phyloP scores from a whole-genome alignment of 345 rosid genomes.

The Rhodamnia argentea region DNA sequence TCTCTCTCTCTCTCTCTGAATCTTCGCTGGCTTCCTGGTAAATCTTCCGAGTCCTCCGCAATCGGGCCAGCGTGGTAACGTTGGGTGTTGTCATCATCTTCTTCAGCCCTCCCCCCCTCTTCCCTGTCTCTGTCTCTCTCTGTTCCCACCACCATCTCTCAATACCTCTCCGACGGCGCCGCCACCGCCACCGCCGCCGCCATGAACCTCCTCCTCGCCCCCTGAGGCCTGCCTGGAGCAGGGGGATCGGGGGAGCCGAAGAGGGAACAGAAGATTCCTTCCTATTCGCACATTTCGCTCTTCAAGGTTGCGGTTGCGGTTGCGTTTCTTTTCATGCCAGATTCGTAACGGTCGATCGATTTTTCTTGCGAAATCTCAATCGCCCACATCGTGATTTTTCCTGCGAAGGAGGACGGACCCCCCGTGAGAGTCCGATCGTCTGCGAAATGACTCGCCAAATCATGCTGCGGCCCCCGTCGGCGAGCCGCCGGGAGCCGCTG shows the following conservation, averaged over 20 bases:
- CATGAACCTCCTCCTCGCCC: not conserved
- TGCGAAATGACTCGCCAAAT: conserved; percentile 4
- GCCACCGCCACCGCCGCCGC: not conserved
- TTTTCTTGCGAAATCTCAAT: not conserved
- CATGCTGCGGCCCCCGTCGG: conserved; percentile 1
- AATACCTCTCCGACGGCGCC: not conserved
- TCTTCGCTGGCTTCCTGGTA: not conserved
- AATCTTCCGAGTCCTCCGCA: not conserved
- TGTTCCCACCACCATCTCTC: not conserved
- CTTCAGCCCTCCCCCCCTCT: not conserved
- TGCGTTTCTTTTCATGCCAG: not conserved
- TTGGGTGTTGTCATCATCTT: not conserved
- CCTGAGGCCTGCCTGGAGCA: not conserved
- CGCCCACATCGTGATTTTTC: not conserved
- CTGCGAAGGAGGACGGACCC: not conserved
- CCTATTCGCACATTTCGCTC: not conserved
- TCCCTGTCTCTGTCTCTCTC: not conserved
- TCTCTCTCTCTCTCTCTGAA: not conserved
- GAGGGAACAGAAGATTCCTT: not conserved
- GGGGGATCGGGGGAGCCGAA: not conserved
- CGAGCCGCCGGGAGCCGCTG: conserved; percentile 1
- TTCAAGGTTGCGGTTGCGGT: not conserved
- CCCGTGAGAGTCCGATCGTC: not conserved
- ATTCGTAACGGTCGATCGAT: not conserved
- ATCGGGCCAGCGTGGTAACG: not conserved